Evolutionary conservation across 106 monocot genomes (phyloP).

Genomic region (Amphibolis antarctica): DNA sequence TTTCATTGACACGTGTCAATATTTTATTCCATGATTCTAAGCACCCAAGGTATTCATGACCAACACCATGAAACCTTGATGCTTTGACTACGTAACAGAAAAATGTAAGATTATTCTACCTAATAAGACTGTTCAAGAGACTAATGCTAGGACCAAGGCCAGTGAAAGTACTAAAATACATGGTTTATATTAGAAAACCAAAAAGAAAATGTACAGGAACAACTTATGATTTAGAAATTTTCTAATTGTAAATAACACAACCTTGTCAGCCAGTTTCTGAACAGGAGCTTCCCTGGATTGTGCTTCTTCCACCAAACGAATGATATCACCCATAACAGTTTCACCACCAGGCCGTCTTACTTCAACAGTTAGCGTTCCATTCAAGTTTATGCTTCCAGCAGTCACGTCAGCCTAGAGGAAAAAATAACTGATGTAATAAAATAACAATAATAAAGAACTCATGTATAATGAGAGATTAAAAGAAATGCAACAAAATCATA

Average conservation of each 20-base stretch:
- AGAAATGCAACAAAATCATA: neutral
- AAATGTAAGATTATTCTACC: too few species aligned
- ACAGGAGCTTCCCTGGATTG: slow-evolving; percentile 93
- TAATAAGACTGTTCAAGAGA: too few species aligned
- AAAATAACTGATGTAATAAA: slow-evolving; percentile 2
- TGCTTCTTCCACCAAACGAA: slow-evolving; percentile 97
- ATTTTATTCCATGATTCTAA: too few species aligned
- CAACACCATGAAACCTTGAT: too few species aligned
- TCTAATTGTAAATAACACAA: slow-evolving; percentile 10
- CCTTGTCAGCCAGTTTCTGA: slow-evolving; percentile 95
- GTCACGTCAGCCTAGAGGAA: slow-evolving; percentile 65
- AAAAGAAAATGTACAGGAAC: neutral
- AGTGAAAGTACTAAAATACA: too few species aligned
- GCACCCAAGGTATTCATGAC: too few species aligned
- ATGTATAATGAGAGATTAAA: neutral
- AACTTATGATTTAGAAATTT: neutral
- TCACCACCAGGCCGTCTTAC: slow-evolving; percentile 93
- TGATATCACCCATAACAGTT: slow-evolving; percentile 91
- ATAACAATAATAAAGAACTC: neutral
- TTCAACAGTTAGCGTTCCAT: slow-evolving; percentile 90
- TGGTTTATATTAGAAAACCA: too few species aligned
- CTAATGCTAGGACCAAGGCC: too few species aligned
- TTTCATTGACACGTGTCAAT: too few species aligned
- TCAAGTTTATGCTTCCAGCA: slow-evolving; percentile 94
- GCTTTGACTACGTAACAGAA: too few species aligned